Conservation (phyloP, 2,329 filamentous ascomycete genomes). For the Nemania sp. region DNA sequence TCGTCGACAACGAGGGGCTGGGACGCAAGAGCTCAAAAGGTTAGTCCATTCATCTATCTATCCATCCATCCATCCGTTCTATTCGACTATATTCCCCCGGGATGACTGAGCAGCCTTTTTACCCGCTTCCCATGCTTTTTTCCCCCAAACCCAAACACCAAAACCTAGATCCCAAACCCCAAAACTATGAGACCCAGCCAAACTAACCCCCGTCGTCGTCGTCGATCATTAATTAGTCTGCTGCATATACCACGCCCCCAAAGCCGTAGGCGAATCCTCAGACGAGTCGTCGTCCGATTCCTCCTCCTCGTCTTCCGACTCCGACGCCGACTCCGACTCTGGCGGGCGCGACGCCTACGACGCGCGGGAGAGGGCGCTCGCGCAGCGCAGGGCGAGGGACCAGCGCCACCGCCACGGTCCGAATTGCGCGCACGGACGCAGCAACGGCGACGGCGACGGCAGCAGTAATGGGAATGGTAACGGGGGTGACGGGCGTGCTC, state of each 20-base stretch:
- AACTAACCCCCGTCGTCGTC: constrained; percentile 12
- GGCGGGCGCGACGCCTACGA: constrained; percentile 34
- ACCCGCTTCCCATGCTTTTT: neutral
- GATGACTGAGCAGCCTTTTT: too few relatives aligned
- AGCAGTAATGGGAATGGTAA: too few relatives aligned
- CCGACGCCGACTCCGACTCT: constrained; percentile 44
- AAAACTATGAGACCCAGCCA: neutral
- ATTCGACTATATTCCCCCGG: too few relatives aligned
- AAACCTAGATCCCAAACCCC: neutral
- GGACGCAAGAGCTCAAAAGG: constrained; percentile 95
- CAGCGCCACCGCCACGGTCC: constrained; percentile 39
- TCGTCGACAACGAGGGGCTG: constrained; percentile 93
- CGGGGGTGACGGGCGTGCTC: too few relatives aligned
- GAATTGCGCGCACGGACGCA: constrained; percentile 35
- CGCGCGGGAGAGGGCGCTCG: constrained; percentile 36
- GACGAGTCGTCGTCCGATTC: constrained; percentile 54
- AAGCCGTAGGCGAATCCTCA: constrained; percentile 77
- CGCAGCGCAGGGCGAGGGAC: constrained; percentile 26
- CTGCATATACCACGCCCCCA: constrained; percentile 94
- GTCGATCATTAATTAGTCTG: constrained; percentile 73
- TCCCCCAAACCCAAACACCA: neutral
- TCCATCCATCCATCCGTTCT: neutral
- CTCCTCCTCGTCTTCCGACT: constrained; percentile 59
- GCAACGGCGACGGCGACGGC: constrained; percentile 27
- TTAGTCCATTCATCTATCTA: constrained; percentile 43